These are phyloP conservation scores for Trichoderma sp. DNA, from an alignment of 2,329 filamentous ascomycete species.

Conservation along the genomic window DNA sequence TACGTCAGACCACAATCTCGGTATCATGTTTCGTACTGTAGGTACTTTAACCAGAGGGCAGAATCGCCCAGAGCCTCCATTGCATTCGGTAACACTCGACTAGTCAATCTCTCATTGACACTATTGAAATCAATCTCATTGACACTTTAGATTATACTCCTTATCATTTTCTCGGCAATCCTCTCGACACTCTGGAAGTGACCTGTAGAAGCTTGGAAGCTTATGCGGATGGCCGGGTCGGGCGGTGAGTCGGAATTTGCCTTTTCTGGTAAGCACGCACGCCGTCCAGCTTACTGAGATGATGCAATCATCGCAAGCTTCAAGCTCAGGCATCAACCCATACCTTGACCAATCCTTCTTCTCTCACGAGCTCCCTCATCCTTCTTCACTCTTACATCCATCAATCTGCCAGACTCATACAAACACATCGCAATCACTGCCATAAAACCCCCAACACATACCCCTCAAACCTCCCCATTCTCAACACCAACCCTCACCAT, in stretches of 20 bases:
- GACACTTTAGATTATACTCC: background rate
- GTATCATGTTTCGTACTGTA: no score
- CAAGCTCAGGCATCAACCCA: background rate
- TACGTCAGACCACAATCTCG: background rate
- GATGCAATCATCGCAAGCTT: background rate
- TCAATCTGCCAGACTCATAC: background rate
- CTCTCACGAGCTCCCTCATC: background rate
- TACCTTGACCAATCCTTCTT: background rate
- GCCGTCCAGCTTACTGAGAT: background rate
- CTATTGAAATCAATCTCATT: background rate
- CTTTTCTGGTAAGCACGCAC: background rate
- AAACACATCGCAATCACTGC: no score
- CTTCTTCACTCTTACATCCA: background rate
- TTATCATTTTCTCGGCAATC: background rate
- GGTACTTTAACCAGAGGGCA: no score
- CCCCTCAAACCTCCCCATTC: no score
- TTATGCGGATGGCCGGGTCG: background rate
- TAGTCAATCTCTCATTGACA: background rate
- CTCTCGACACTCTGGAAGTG: background rate
- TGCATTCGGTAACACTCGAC: background rate
- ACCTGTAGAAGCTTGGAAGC: background rate
- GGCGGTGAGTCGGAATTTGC: background rate
- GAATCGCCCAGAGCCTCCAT: background rate
- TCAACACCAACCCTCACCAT: background rate
- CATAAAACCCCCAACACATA: background rate